Percentiles rank a stretch among this genome's conserved stretches.
Evolutionary conservation across 345 rosid species (phyloP).

Genomic region (Eucalyptus fibrosa): DNA sequence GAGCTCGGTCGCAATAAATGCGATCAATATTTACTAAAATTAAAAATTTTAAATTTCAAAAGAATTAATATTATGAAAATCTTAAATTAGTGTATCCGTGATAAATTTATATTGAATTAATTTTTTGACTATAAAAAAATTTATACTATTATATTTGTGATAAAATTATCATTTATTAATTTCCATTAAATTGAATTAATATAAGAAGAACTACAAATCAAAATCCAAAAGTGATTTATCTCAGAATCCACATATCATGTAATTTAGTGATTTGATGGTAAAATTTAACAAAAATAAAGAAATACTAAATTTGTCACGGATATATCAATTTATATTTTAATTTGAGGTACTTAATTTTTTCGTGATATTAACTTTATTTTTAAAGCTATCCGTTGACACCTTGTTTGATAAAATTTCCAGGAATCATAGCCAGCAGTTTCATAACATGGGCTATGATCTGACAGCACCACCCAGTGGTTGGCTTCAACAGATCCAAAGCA

Average conservation of each 20-base stretch:
- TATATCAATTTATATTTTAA: too few relatives aligned
- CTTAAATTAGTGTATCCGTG: neutral
- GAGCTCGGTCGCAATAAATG: neutral
- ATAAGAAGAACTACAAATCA: accelerated
- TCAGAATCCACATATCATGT: accelerated
- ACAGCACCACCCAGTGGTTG: neutral
- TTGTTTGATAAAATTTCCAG: neutral
- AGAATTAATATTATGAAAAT: neutral
- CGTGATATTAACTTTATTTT: neutral
- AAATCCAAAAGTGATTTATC: too few relatives aligned
- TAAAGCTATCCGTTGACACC: neutral
- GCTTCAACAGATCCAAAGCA: neutral
- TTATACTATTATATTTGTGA: accelerated
- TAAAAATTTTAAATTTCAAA: neutral
- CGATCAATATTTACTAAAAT: neutral
- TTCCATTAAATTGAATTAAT: accelerated
- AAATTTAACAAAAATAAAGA: accelerated
- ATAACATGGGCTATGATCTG: neutral
- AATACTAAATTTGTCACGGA: accelerated
- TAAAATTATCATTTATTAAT: too few relatives aligned
- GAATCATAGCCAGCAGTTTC: neutral
- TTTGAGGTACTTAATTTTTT: too few relatives aligned
- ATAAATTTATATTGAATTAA: too few relatives aligned
- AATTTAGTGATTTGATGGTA: too few relatives aligned
- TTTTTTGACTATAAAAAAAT: too few relatives aligned